Evolutionary conservation across 768 basidiomycete genomes (phyloP), one percentile per base, ranked within the genome.

Genomic region (Podaxis mareebaensis): DNA sequence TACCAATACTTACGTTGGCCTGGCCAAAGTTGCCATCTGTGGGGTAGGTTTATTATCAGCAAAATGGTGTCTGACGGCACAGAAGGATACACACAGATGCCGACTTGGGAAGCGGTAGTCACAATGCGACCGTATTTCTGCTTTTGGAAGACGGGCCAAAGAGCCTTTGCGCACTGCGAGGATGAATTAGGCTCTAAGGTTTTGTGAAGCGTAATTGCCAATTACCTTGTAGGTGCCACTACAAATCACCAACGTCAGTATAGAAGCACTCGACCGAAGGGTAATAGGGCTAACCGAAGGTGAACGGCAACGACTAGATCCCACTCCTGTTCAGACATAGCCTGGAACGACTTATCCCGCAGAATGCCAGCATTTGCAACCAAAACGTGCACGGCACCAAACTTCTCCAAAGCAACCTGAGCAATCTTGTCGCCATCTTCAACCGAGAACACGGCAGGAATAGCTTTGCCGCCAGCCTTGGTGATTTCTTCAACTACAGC

Each of bases 61-160:
- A 55, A 53, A 20, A 58, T 40, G 48, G 7, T 20, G 38, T 10
- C 39, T 42, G 28, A 61, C 22, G 15, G 17, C 1, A 4, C n/a
- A 11, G 40, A 12, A n/a, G 33, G 33, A 7, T 1, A 82, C 92
- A 70, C 70, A 95, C 94, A 95, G 58, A 99, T 88, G 64, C 96
- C 96, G 55, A 94, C 94, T 72, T 90, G 89, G 2, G 95, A 98
- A 64, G 87, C 85, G n/a, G 95, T 98, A 33, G 92, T 96, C 58
- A 99, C 85, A 70, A 99, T 95, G 49, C 97, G 88, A 30, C 97
- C 97, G 72, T 89, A 97, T 76, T 94, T 95, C 74, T 99, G 96
- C 78, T 95, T 91, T 75, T 92, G 91, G 85, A 99, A 98, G 68
- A 93, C 79, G 0, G 96, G 95, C 97, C 97, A 99, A 26, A 93